Evolutionary conservation across 2,329 filamentous ascomycete genomes (phyloP), one percentile per base, ranked within the genome.

Genomic region (Claviceps sp.): DNA sequence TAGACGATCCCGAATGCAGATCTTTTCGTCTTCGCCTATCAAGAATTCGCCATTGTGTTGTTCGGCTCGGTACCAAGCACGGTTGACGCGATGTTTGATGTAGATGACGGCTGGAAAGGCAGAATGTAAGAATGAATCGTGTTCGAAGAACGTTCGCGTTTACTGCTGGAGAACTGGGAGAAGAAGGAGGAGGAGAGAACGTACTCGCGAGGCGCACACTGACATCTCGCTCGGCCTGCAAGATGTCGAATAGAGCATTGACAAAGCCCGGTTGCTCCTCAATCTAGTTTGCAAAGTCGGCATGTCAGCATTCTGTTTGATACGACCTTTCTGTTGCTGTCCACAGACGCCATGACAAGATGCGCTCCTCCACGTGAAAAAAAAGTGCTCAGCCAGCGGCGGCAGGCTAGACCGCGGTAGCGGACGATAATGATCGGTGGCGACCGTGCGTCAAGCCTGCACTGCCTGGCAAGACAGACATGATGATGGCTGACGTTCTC

Each of bases 11-110:
- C 90, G 82, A 66, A 97, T 89, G 59, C 86, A 81, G 52, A 80
- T 75, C 73, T 96, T 96, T 70, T 96, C 93, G 55, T 87, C 82
- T 65, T 97, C 91, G 61, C 86, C 78, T 70, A 95, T 93, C 60
- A 84, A 74, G 61, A 81, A 82, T 61, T 85, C 82, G 62, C 80
- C 78, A 56, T 83, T 79, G 64, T 78, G 82, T 58, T 91, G 85
- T 58, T 94, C 87, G 63, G 78, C 76, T 56, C 80, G 82, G 52
- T 84, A 79, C 93, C 93, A 98, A 62, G 88, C 89, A 65, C 90
- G 86, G 68, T 87, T 91, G 68, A 97, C 86, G 66, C 90, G 86
- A 73, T 98, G 97, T 75, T 98, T 98, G 68, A 97, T 82, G 72
- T 97, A 98, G 61, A 98, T 88, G 65, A 91, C 90, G 64, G 89